These are phyloP conservation scores for Tubosaeta sp. DNA, from an alignment of 768 basidiomycete genomes.

Conservation along the genomic window DNA sequence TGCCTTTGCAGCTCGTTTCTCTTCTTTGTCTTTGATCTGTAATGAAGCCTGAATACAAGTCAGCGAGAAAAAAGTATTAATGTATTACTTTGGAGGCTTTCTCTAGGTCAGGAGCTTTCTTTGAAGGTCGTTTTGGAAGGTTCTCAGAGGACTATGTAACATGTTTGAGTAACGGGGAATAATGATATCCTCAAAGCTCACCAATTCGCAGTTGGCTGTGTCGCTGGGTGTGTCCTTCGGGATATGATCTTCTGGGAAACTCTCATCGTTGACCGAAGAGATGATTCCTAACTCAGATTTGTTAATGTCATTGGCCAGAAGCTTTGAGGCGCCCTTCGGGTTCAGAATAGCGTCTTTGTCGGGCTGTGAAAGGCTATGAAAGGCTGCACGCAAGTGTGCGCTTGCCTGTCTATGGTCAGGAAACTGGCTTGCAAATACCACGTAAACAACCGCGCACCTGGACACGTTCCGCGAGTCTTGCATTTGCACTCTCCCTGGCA, in stretches of 20 bases:
- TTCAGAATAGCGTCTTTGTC: slow-evolving; percentile 56
- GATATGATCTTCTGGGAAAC: slow-evolving; percentile 24
- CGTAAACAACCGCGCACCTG: slow-evolving; percentile 42
- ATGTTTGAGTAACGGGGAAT: background rate
- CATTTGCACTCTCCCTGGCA: slow-evolving; percentile 56
- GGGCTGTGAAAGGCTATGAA: slow-evolving; percentile 52
- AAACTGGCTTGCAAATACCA: background rate
- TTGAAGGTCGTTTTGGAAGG: slow-evolving; percentile 39
- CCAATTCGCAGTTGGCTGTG: slow-evolving; percentile 37
- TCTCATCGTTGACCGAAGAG: slow-evolving; percentile 1
- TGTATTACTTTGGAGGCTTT: slow-evolving; percentile 35
- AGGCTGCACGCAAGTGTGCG: slow-evolving; percentile 47
- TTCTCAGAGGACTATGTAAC: slow-evolving; percentile 17
- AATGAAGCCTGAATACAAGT: slow-evolving; percentile 2
- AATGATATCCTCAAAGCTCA: slow-evolving; percentile 18
- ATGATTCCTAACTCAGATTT: slow-evolving; percentile 10
- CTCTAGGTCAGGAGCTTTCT: slow-evolving; percentile 52
- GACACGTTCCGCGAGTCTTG: slow-evolving; percentile 57
- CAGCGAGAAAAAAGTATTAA: background rate
- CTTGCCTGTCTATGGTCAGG: slow-evolving; percentile 46
- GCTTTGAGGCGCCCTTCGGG: slow-evolving; percentile 37
- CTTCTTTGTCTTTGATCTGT: slow-evolving; percentile 66
- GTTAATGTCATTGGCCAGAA: slow-evolving; percentile 34
- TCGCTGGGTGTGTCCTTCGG: slow-evolving; percentile 26
- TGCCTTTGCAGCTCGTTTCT: slow-evolving; percentile 62